A percentile compares a stretch with the other conserved stretches of the same genome.
Evolutionary conservation across 2,329 filamentous ascomycete species (phyloP).

Genomic region (Monosporascus sp.): DNA sequence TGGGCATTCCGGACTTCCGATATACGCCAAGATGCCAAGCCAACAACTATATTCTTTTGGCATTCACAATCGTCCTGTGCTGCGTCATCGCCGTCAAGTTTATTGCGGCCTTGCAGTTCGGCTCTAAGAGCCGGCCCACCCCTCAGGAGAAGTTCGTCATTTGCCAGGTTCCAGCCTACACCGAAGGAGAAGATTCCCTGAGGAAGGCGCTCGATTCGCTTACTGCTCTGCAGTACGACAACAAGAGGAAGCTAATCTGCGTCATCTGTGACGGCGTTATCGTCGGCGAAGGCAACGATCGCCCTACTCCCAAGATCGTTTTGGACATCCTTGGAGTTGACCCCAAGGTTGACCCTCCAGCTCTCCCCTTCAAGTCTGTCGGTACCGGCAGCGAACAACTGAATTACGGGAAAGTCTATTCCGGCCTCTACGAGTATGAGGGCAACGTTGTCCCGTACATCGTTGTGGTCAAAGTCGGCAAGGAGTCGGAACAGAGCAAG

Average conservation of each 20-base stretch:
- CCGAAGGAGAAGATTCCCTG: conserved; percentile 92
- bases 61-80: conserved; percentile 81
- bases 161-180: conserved; percentile 96
- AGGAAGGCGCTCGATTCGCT: conserved; percentile 91
- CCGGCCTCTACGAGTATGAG: conserved; percentile 93
- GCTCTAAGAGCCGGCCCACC: conserved; percentile 81
- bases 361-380: conserved; percentile 89
- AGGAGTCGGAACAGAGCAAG: conserved; percentile 88
- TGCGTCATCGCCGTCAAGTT: conserved; percentile 83
- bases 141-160: conserved; percentile 99
- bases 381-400: conserved; percentile 86
- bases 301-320: conserved; percentile 95
- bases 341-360: conserved; percentile 91
- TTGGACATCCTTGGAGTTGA: conserved; percentile 96
- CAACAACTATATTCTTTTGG: conserved; percentile 86
- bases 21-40: conserved; percentile 69
- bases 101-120: conserved; percentile 85
- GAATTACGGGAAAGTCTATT: conserved; percentile 98
- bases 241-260: conserved; percentile 94
- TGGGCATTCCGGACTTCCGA: conserved; percentile 82
- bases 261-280: conserved; percentile 98
- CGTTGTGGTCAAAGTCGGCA: conserved; percentile 94
- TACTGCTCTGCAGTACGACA: conserved; percentile 92
- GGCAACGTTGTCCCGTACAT: conserved; percentile 96
- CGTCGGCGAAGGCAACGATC: conserved; percentile 91